These are phyloP conservation scores for Candida orba DNA, from an alignment of 805 yeast genomes.

Conservation along the genomic window DNA sequence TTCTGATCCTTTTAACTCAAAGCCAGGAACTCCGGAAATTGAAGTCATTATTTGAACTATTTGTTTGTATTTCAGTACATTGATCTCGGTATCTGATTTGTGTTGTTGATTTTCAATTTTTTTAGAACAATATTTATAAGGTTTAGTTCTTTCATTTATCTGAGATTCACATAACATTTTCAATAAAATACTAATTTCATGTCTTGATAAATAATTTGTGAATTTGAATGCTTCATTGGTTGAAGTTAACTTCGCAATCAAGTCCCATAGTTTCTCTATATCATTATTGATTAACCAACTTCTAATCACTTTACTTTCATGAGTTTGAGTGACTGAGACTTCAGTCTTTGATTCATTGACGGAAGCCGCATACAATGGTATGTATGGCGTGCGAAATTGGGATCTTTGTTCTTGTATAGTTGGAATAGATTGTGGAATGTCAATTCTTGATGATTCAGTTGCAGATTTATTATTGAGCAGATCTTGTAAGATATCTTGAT, in stretches of 20 bases:
- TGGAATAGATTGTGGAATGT: too few relatives aligned
- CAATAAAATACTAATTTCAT: constrained; percentile 4
- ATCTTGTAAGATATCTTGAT: too few relatives aligned
- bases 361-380: not conserved
- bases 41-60: not conserved
- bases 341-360: not conserved
- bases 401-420: not conserved
- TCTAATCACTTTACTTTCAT: constrained; percentile 1
- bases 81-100: not conserved
- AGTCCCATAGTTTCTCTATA: not conserved
- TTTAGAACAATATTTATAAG: not conserved
- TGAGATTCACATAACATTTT: constrained; percentile 1
- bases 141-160: not conserved
- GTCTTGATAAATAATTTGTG: not conserved
- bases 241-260: not conserved
- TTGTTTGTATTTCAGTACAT: not conserved
- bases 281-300: not conserved
- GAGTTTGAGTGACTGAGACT: not conserved
- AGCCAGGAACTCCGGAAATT: not conserved
- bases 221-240: not conserved
- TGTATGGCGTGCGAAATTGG: not conserved
- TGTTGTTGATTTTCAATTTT: not conserved
- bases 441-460: too few relatives aligned
- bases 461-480: too few relatives aligned
- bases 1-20: constrained; percentile 2